Evolutionary conservation across 1,139 yeast species (phyloP), one percentile per base, ranked within the genome.

Genomic region (Geotrichum histeridarum): DNA sequence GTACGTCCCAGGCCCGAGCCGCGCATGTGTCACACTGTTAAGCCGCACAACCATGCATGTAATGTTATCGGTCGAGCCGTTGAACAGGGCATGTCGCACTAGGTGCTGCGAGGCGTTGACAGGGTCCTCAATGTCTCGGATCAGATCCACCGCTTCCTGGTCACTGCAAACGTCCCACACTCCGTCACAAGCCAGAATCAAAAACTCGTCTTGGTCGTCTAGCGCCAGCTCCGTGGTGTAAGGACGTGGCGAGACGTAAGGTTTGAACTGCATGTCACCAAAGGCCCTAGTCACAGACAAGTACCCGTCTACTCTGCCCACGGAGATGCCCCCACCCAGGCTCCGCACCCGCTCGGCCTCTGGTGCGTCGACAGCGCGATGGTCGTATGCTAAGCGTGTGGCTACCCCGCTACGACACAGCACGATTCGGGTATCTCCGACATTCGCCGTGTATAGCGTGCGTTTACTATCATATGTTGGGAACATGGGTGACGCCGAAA

Each of bases 151-250:
- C 0, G 96, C 96, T 56, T 78, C 79, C 58, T 81, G 82, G 66
- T 88, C 96, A 9, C 80, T 76, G 53, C 88, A 75, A 4, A 90
- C 96, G 67, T 90, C 96, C 96, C 96, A 90, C 9, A 90, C 73
- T 0, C 97, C 97, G 70, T 90, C 97, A 68, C 96, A 89, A 0
- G 96, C 97, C 56, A 90, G 71, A 46, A 90, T 87, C 66, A 90
- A 69, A 64, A 85, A 86, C 60, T 84, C 80, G 66, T 88, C 95
- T 6, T 71, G 72, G 22, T 70, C 62, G 51, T 52, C 59, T 27
- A 57, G 53, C n/a, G 36, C 30, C 30, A 60, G 54, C 51, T 48
- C 77, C 0, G 94, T 82, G 0, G 95, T 85, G 61, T 83, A 86
- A 0, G 95, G 95, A 51, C 80, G 78, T 0, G 94, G 90, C 48